Conservation (phyloP, 768 basidiomycete species). For the Russula dissimulans region DNA sequence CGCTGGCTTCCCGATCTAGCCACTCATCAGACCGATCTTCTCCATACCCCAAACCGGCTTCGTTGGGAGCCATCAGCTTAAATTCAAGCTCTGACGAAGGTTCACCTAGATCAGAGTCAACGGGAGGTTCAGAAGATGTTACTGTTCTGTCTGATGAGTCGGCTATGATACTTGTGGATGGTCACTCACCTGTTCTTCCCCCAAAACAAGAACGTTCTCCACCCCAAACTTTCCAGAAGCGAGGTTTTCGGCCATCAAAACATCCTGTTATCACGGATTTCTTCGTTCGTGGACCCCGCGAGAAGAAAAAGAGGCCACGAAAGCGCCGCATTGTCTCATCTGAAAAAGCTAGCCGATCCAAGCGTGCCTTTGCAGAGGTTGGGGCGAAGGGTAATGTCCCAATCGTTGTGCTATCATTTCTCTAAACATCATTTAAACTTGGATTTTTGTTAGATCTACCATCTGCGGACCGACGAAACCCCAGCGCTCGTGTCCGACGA, state of each 20-base stretch:
- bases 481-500: background rate
- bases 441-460: background rate
- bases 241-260: background rate
- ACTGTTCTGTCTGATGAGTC: background rate
- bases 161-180: slow-evolving; percentile 3
- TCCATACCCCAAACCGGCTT: background rate
- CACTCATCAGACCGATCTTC: background rate
- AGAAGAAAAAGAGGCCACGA: background rate
- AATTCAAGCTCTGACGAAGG: background rate
- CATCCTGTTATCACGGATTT: slow-evolving; percentile 10
- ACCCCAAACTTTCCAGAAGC: background rate
- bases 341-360: background rate
- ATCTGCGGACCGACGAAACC: background rate
- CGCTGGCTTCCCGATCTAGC: background rate
- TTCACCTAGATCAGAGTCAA: background rate
- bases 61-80: background rate
- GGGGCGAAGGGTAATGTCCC: background rate
- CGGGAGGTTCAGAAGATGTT: background rate
- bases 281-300: background rate
- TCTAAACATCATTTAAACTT: background rate
- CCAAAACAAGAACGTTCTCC: background rate
- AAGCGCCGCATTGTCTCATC: background rate
- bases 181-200: background rate
- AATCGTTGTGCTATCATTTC: background rate
- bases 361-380: background rate